Conservation (phyloP, 192 early-diverging fungal species). For the Linnemannia elongata region DNA sequence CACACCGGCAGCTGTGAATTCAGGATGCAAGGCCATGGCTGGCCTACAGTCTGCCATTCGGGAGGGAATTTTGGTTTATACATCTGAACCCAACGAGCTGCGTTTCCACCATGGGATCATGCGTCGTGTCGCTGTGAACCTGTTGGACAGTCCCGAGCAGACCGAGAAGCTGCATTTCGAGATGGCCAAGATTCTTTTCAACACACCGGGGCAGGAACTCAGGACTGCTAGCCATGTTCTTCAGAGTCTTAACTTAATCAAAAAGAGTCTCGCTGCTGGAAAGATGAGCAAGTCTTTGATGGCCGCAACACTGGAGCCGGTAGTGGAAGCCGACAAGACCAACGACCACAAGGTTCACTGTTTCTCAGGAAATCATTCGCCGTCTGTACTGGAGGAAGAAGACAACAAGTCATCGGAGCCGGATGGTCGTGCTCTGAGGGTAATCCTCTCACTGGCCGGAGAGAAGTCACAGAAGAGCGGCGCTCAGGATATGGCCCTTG, state of each 20-base stretch:
- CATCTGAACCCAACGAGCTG: slow-evolving; percentile 27
- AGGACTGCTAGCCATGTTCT: slow-evolving; percentile 39
- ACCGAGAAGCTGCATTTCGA: slow-evolving; percentile 42
- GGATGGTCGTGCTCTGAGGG: slow-evolving; percentile 20
- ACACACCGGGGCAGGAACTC: slow-evolving; percentile 36
- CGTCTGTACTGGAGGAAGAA: neutral
- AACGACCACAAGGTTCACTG: neutral
- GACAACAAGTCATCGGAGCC: neutral
- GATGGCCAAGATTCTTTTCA: slow-evolving; percentile 43
- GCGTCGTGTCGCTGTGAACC: slow-evolving; percentile 38
- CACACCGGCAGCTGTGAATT: neutral
- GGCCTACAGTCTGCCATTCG: slow-evolving; percentile 39
- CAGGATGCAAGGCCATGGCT: slow-evolving; percentile 40
- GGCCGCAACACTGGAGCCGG: neutral
- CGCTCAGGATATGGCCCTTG: slow-evolving; percentile 46
- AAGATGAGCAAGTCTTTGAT: neutral
- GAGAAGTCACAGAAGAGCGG: slow-evolving; percentile 56
- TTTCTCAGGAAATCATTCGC: neutral
- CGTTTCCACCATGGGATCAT: slow-evolving; percentile 48
- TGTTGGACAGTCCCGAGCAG: slow-evolving; percentile 24
- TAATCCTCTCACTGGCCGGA: slow-evolving; percentile 33
- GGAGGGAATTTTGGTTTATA: slow-evolving; percentile 48
- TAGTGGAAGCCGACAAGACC: neutral
- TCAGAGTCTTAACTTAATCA: slow-evolving; percentile 39
- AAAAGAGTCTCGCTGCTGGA: slow-evolving; percentile 19